Evolutionary conservation across 345 rosid genomes (phyloP), one percentile per base, ranked within the genome.

Genomic region (Kernera saxatilis): DNA sequence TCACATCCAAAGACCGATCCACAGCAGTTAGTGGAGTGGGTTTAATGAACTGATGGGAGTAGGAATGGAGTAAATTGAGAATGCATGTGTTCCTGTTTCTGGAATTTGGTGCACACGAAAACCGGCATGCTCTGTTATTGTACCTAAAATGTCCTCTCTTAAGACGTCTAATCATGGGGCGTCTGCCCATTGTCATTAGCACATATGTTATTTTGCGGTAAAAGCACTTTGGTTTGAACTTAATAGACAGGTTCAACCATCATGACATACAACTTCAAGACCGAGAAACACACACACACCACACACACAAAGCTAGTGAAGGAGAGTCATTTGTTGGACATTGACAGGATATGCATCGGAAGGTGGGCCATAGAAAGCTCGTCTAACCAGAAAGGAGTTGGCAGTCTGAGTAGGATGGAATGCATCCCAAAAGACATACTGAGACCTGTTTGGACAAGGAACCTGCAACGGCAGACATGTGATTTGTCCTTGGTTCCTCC

Each of bases 321-420:
- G 51, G 50, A 80, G 82, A 51, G 85, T 73, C 90, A 92, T 85
- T 60, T 84, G 90, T 33, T 83, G 91, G 67, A 92, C 78, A 71
- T 92, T 90, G 36, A 92, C 81, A 3, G 98, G 98, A 72, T 86
- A 88, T 29, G 73, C 71, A 29, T 90, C 88, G 1, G 74, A 45
- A 17, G 80, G 83, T 2, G 95, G 72, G 1, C 97, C 97, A 11
- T 80, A 82, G 75, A 85, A 83, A 17, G 97, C 93, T 56, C 89
- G 77, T 35, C 75, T 79, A 13, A 82, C 88, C 27, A 92, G 82
- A 30, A 92, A 64, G 8, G 77, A 75, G 51, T 77, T 81, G 0
- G 83, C 96, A n/a, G 86, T 88, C 67, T 89, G 83, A 10, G 98
- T 92, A 19, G 93, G 98, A 74, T 95, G 97, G 56, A 81, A 94